Percentiles rank a stretch among this genome's conserved stretches.
phyloP scores from a whole-genome alignment of 805 yeast genomes.

The Candida dajiaensis region DNA sequence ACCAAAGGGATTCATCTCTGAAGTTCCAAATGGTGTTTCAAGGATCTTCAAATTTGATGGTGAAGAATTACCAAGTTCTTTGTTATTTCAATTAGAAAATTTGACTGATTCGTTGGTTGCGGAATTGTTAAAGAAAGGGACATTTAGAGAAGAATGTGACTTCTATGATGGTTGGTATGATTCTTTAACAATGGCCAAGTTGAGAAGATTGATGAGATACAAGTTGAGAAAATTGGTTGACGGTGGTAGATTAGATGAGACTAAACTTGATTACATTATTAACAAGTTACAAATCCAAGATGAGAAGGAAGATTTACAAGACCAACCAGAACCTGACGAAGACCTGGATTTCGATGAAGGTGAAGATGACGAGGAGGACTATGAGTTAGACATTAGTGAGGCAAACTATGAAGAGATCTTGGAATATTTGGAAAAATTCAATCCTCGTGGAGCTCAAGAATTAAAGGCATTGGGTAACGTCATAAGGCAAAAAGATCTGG shows the following conservation, averaged over 20 bases:
- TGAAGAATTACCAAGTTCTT: constrained; percentile 54
- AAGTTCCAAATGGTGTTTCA: constrained; percentile 32
- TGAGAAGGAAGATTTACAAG: constrained; percentile 17
- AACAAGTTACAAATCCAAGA: constrained; percentile 25
- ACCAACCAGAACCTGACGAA: constrained; percentile 23
- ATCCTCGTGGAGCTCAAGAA: constrained; percentile 21
- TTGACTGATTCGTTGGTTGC: constrained; percentile 59
- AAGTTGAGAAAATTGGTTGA: constrained; percentile 58
- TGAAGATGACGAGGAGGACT: constrained; percentile 27
- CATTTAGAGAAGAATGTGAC: constrained; percentile 38
- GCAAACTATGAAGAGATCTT: constrained; percentile 20
- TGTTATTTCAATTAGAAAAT: constrained; percentile 77
- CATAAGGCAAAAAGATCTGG: constrained; percentile 14
- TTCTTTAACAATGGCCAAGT: constrained; percentile 51
- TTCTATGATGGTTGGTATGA: constrained; percentile 79
- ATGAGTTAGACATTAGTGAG: constrained; percentile 23
- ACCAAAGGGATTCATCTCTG: constrained; percentile 28
- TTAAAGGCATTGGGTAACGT: constrained; percentile 11
- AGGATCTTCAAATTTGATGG: constrained; percentile 67
- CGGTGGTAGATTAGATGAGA: constrained; percentile 31
- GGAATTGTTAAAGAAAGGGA: constrained; percentile 34
- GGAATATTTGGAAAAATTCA: constrained; percentile 15
- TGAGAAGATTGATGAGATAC: constrained; percentile 66
- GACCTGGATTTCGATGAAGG: constrained; percentile 28
- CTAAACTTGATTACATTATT: constrained; percentile 38